A percentile compares a stretch with the other conserved stretches of the same genome.
Evolutionary conservation across 176 grass and related monocot genomes (phyloP).

Genomic region (Miscanthus lutarioriparius): DNA sequence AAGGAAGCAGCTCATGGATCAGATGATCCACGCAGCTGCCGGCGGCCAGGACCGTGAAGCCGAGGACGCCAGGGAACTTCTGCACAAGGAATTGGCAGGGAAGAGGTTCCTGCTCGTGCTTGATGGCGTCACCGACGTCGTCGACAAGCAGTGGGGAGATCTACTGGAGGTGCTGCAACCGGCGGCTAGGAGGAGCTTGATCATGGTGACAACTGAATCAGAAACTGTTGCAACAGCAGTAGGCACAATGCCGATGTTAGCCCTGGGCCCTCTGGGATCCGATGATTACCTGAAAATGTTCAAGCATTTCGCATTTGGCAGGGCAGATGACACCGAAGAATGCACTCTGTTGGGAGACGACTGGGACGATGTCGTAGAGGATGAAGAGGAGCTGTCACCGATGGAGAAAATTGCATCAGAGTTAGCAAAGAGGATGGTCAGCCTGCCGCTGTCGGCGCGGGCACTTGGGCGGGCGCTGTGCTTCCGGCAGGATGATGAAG

Average conservation of each 20-base stretch:
- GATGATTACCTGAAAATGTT: slow-evolving; percentile 40
- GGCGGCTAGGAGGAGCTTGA: slow-evolving; percentile 39
- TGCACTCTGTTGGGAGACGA: slow-evolving; percentile 31
- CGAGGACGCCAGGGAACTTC: background rate
- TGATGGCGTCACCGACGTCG: background rate
- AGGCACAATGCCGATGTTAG: slow-evolving; percentile 21
- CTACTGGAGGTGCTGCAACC: slow-evolving; percentile 24
- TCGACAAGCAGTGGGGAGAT: slow-evolving; percentile 18
- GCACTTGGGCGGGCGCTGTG: slow-evolving; percentile 11
- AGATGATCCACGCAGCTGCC: slow-evolving; percentile 10
- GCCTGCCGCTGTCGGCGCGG: background rate
- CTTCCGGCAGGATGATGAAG: slow-evolving; percentile 20
- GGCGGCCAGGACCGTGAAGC: background rate
- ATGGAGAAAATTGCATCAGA: slow-evolving; percentile 19
- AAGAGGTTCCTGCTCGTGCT: slow-evolving; percentile 44
- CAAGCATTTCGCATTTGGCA: slow-evolving; percentile 37
- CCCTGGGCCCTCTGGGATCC: background rate
- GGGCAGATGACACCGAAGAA: slow-evolving; percentile 17
- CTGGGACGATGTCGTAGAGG: slow-evolving; percentile 26
- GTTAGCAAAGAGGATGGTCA: slow-evolving; percentile 27
- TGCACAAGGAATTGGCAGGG: background rate
- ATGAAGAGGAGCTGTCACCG: background rate
- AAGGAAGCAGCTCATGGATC: background rate
- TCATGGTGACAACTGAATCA: slow-evolving; percentile 43
- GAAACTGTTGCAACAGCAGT: background rate